A percentile compares a stretch with the other conserved stretches of the same genome.
phyloP scores from a whole-genome alignment of 2,329 filamentous ascomycete genomes.

The Colletotrichum zoysiae region DNA sequence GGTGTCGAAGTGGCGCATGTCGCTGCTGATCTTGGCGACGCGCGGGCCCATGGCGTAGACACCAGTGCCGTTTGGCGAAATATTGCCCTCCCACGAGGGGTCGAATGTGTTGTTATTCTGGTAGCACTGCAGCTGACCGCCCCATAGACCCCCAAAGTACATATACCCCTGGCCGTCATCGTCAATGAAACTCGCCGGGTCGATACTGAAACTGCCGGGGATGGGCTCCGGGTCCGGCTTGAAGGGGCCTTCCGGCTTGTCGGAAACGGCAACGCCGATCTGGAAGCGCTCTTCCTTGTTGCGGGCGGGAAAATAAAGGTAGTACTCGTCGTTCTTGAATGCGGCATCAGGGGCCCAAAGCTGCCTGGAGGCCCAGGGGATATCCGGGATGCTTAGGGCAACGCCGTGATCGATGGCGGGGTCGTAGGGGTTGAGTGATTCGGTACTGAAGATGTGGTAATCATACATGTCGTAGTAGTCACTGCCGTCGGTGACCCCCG shows the following conservation, averaged over 20 bases:
- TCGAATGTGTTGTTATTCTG: constrained; percentile 69
- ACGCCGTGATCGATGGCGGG: constrained; percentile 81
- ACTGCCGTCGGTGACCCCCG: constrained; percentile 84
- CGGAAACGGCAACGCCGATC: constrained; percentile 77
- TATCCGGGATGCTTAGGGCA: constrained; percentile 72
- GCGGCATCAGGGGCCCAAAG: constrained; percentile 88
- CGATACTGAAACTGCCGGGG: constrained; percentile 79
- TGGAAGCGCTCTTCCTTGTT: constrained; percentile 78
- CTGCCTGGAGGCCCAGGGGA: constrained; percentile 84
- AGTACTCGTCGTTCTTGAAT: constrained; percentile 75
- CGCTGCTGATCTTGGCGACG: constrained; percentile 71
- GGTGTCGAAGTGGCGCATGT: constrained; percentile 73
- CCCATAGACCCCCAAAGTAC: constrained; percentile 86
- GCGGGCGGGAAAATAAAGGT: constrained; percentile 82
- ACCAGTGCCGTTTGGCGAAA: constrained; percentile 69
- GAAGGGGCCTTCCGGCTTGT: constrained; percentile 78
- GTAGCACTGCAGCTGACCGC: constrained; percentile 85
- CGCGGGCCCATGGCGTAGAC: constrained; percentile 72
- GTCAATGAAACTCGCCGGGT: constrained; percentile 82
- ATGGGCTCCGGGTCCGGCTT: constrained; percentile 73
- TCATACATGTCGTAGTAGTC: constrained; percentile 88
- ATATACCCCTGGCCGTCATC: constrained; percentile 54
- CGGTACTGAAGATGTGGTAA: constrained; percentile 80
- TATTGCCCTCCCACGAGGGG: constrained; percentile 62
- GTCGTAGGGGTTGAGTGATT: constrained; percentile 64